A percentile compares a stretch with the other conserved stretches of the same genome.
These are phyloP conservation scores for Colletotrichum tabaci DNA, from an alignment of 2,329 filamentous ascomycete genomes.

Conservation along the genomic window DNA sequence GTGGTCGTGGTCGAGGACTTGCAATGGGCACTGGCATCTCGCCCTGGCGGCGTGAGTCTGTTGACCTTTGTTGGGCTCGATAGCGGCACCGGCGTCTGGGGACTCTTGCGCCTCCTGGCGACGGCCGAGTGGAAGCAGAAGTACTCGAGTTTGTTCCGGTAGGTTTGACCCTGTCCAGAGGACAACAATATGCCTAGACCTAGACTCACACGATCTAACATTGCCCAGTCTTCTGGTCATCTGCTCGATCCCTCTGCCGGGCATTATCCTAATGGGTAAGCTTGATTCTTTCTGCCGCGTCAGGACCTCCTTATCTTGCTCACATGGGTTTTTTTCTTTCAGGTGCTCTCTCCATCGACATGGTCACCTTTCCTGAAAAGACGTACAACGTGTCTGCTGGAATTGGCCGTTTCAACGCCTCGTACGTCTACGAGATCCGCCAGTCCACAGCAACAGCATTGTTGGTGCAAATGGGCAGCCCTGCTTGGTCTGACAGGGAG, in stretches of 20 bases:
- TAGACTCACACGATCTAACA: not conserved
- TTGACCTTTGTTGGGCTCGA: constrained; percentile 38
- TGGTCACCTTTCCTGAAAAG: constrained; percentile 37
- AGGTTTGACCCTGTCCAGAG: not conserved
- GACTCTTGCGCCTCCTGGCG: constrained; percentile 26
- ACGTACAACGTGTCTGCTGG: constrained; percentile 34
- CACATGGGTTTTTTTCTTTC: not conserved
- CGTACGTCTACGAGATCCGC: constrained; percentile 20
- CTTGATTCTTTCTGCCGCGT: not conserved
- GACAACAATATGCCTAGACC: not conserved
- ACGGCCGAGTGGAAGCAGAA: constrained; percentile 38
- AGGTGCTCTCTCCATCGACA: constrained; percentile 31
- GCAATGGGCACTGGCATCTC: constrained; percentile 38
- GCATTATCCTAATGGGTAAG: constrained; percentile 38
- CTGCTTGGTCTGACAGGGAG: constrained; percentile 35
- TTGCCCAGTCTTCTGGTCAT: constrained; percentile 25
- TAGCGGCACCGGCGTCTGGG: constrained; percentile 36
- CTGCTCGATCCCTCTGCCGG: constrained; percentile 32
- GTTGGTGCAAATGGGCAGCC: constrained; percentile 37
- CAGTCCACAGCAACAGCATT: constrained; percentile 24
- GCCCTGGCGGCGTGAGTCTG: constrained; percentile 27
- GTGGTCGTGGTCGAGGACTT: constrained; percentile 37
- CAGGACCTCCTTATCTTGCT: not conserved
- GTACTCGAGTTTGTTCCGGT: constrained; percentile 39
- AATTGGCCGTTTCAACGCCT: constrained; percentile 32